Base-by-base conservation (phyloP, 371 early-diverging fungal genomes). In the Mucor indicus region DNA sequence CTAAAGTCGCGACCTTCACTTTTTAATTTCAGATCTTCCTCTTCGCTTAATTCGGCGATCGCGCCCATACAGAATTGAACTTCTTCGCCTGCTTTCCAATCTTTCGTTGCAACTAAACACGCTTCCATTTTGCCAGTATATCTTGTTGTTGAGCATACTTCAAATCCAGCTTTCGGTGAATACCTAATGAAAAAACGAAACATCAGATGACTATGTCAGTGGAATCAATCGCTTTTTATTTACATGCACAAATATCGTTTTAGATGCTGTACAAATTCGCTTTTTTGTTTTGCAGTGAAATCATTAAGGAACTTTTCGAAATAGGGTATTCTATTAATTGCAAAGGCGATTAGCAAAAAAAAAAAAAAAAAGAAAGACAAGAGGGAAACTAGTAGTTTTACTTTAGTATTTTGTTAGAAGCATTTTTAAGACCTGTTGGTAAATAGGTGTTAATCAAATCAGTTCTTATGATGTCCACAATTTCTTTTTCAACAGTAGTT, bases 91-190 rank as follows among this genome's bases (percentile, higher is more conserved):
- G 69, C 60, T 7, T 71, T 59, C 79, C 86, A 93, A 17, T 69
- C 60, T 36, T 71, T 75, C 0, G 85, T 91, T 0, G 96, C 87
- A 3, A 89, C 58, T 12, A 94, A 72, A 29, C 89, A 83, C 1
- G 91, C 92, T 47, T 94, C 91, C 19, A 78, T 77, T 22, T 72
- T 68, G 2, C 67, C 66, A 12, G 66, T 61, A 57, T 93, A 93
- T 15, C 92, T 64, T 8, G 59, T 52, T 1, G 93, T 92, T 38
- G 72, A 85, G 8, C 68, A 63, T 11, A 79, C 74, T 55, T 80
- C 94, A 53, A 75, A 92, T 2, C 96, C 96, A 6, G 93, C 91
- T 20, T 65, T 66, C 0, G 86, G 85, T 23, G 77, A 61, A 53
- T 90, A 93, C 79, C 91, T 90, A 19, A 62, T 53, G 19, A 42